These are phyloP conservation scores for Torulaspora globosa DNA, from an alignment of 1,139 yeast genomes.

Conservation along the genomic window DNA sequence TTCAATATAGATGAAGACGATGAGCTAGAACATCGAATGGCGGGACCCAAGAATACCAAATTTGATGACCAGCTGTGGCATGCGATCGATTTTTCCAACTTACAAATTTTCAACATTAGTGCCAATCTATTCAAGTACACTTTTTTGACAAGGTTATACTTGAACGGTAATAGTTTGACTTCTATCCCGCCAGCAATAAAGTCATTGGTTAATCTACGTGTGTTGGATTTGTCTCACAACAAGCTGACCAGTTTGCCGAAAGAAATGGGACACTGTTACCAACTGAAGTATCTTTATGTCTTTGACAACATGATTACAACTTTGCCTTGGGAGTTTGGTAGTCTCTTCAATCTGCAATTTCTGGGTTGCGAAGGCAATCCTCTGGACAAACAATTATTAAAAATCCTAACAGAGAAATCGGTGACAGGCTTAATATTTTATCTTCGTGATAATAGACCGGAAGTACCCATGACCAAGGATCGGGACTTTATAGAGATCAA, in stretches of 20 bases:
- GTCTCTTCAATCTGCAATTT: constrained; percentile 76
- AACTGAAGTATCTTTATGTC: constrained; percentile 73
- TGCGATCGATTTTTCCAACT: constrained; percentile 87
- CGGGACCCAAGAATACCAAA: constrained; percentile 64
- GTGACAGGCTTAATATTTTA: constrained; percentile 76
- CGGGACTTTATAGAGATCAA: constrained; percentile 80
- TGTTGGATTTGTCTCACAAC: constrained; percentile 82
- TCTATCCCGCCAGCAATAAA: constrained; percentile 66
- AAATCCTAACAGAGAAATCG: constrained; percentile 74
- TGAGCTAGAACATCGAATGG: constrained; percentile 51
- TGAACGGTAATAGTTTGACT: constrained; percentile 79
- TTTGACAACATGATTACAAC: constrained; percentile 79
- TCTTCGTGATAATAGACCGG: constrained; percentile 78
- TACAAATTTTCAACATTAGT: constrained; percentile 67
- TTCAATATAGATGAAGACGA: constrained; percentile 67
- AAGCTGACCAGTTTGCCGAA: constrained; percentile 64
- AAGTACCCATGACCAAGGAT: constrained; percentile 58
- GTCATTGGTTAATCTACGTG: constrained; percentile 67
- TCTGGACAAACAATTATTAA: constrained; percentile 59
- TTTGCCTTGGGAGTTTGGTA: constrained; percentile 83
- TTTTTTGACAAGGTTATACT: constrained; percentile 79
- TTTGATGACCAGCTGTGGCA: constrained; percentile 78
- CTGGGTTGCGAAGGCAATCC: constrained; percentile 95
- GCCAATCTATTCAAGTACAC: constrained; percentile 75
- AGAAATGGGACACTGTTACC: constrained; percentile 79